Conservation (phyloP, 1,139 yeast species). For the Arxiozyma heterogenica region DNA sequence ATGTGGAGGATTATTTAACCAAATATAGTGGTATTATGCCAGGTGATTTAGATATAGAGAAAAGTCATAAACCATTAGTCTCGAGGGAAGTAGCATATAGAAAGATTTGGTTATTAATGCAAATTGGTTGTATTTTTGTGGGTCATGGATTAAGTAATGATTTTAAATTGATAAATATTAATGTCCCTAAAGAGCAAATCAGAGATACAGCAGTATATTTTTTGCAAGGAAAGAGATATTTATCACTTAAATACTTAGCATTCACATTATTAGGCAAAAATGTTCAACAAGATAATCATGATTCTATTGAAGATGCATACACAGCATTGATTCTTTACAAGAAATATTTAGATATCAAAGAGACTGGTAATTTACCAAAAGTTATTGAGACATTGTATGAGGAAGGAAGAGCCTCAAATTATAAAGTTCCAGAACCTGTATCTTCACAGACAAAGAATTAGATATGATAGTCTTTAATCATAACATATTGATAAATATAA, state of each 20-base stretch:
- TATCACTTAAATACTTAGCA: slow-evolving; percentile 83
- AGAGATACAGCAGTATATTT: slow-evolving; percentile 82
- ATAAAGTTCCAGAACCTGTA: slow-evolving; percentile 42
- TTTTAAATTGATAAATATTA: slow-evolving; percentile 84
- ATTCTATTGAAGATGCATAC: slow-evolving; percentile 90
- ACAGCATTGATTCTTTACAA: slow-evolving; percentile 75
- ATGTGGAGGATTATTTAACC: slow-evolving; percentile 78
- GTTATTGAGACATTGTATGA: slow-evolving; percentile 58
- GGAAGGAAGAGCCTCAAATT: slow-evolving; percentile 61
- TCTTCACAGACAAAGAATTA: not conserved
- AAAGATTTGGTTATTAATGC: slow-evolving; percentile 77
- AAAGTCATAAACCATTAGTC: slow-evolving; percentile 63
- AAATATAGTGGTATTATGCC: slow-evolving; percentile 86
- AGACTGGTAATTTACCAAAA: slow-evolving; percentile 49
- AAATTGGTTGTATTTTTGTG: slow-evolving; percentile 82
- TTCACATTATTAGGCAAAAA: slow-evolving; percentile 64
- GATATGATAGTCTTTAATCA: not conserved
- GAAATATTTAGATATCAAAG: slow-evolving; percentile 54
- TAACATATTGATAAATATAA: too few relatives aligned
- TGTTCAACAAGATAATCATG: slow-evolving; percentile 91
- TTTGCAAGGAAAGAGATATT: slow-evolving; percentile 59
- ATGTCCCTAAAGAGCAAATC: slow-evolving; percentile 76
- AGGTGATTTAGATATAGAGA: slow-evolving; percentile 73
- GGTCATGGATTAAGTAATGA: slow-evolving; percentile 93
- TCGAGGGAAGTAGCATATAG: slow-evolving; percentile 79